These are phyloP conservation scores for Auriscalpium vulgare DNA, from an alignment of 768 basidiomycete genomes.

Conservation along the genomic window DNA sequence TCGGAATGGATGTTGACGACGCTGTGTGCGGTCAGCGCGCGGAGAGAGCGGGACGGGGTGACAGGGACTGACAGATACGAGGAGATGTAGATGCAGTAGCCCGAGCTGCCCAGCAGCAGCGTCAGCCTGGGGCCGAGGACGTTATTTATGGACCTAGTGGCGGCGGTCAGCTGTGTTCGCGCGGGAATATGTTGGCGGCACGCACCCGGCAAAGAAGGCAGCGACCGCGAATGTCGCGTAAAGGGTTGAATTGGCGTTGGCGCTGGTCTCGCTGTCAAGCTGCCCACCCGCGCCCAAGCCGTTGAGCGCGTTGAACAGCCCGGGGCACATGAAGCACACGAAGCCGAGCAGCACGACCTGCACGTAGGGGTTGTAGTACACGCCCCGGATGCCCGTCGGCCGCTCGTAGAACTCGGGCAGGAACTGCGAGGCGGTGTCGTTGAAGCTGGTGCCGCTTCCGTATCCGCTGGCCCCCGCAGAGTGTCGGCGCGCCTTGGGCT, in stretches of 20 bases:
- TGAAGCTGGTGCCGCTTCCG: not conserved
- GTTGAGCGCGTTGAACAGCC: conserved; percentile 73
- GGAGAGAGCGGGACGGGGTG: not conserved
- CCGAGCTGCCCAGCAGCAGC: conserved; percentile 62
- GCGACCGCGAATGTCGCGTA: conserved; percentile 57
- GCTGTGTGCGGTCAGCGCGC: conserved; percentile 26
- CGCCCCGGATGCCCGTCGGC: conserved; percentile 42
- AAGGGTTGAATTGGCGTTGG: conserved; percentile 62
- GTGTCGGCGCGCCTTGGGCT: not conserved
- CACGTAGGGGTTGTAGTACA: conserved; percentile 52
- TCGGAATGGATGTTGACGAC: conserved; percentile 61
- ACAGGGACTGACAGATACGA: conserved; percentile 51
- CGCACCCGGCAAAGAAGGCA: conserved; percentile 69
- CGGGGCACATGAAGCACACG: conserved; percentile 52
- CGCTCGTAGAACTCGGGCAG: conserved; percentile 30
- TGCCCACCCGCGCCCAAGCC: conserved; percentile 79
- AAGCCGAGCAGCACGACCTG: conserved; percentile 61
- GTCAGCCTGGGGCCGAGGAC: conserved; percentile 70
- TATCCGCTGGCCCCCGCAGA: not conserved
- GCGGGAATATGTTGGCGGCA: not conserved
- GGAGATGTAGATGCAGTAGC: conserved; percentile 71
- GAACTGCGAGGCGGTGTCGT: not conserved
- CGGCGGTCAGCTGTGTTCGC: not conserved
- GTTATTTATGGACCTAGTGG: conserved; percentile 66
- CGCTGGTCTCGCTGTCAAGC: conserved; percentile 53